Evolutionary conservation across 495 filamentous ascomycete genomes (phyloP), one percentile per base, ranked within the genome.

Genomic region (Diplogelasinospora grovesii): DNA sequence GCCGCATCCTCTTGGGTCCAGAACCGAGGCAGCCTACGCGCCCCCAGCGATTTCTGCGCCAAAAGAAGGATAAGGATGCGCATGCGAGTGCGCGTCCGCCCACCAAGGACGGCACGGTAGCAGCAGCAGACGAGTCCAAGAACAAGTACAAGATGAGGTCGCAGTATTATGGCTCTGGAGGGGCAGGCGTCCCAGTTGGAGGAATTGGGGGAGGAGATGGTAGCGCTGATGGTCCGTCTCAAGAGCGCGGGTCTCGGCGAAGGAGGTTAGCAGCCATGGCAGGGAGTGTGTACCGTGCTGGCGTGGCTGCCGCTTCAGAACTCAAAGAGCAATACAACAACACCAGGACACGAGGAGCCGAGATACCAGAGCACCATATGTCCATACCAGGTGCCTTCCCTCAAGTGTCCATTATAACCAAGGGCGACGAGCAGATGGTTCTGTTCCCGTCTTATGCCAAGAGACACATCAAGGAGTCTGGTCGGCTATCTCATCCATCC

Each of bases 401-500:
- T 1, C 81, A 93, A 48, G 82, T 87, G 13, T 75, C 82, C 9
- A 82, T 95, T 36, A 78, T 83, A 15, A 71, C 79, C 6, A 82
- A 77, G 26, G 89, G 85, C 15, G 78, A 85, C 47, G 90, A 95
- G 63, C 86, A 96, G 66, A 85, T 99, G 79, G 74, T 97, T 8
- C 52, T 97, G 10, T 99, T 96, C 54, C 92, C 92, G 6, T 90
- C 86, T 52, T 93, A 97, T 65, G 84, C 85, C 29, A 70, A 85
- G 58, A 73, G 71, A 52, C 74, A 93, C 60, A 55, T 71, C n/a
- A 78, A 71, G 50, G 46, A 60, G 20, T 34, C 34, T 37, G 10
- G 39, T 51, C 30, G 39, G 20, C 36, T 39, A 19, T 33, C 43
- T 5, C 28, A 34, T 6, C 28, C 41, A 4, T 13, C 41, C n/a